A percentile compares a stretch with the other conserved stretches of the same genome.
phyloP scores from a whole-genome alignment of 2,329 filamentous ascomycete species.

The Cladosporium phlei region DNA sequence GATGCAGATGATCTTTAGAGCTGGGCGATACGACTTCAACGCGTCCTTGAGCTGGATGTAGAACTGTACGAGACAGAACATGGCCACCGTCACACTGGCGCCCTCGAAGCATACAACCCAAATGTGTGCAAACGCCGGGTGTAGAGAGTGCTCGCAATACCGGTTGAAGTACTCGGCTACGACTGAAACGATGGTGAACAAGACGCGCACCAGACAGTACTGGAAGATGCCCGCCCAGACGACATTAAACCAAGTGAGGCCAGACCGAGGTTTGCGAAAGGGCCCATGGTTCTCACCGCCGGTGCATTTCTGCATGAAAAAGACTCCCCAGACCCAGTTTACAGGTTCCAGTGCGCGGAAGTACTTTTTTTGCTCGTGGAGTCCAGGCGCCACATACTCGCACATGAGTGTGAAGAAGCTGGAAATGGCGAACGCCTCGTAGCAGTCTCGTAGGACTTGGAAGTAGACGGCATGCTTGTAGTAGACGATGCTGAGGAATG shows the following conservation, averaged over 20 bases:
- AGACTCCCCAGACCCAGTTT: conserved; percentile 71
- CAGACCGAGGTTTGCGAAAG: conserved; percentile 71
- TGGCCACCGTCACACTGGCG: conserved; percentile 70
- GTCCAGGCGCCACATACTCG: conserved; percentile 69
- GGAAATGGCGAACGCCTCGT: conserved; percentile 83
- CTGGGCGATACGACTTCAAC: conserved; percentile 64
- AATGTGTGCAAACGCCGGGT: conserved; percentile 73
- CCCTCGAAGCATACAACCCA: conserved; percentile 74
- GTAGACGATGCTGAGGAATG: conserved; percentile 67
- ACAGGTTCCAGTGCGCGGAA: conserved; percentile 65
- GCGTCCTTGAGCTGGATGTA: conserved; percentile 70
- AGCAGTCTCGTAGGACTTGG: conserved; percentile 75
- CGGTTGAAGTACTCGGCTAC: conserved; percentile 62
- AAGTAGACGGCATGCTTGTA: conserved; percentile 79
- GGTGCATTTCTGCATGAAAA: conserved; percentile 65
- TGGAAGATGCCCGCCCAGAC: conserved; percentile 80
- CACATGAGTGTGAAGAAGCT: conserved; percentile 82
- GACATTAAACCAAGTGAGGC: conserved; percentile 84
- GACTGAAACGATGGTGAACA: conserved; percentile 75
- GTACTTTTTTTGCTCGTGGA: conserved; percentile 77
- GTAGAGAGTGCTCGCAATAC: conserved; percentile 76
- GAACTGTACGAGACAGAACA: conserved; percentile 86
- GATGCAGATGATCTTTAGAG: conserved; percentile 78
- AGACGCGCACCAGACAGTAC: conserved; percentile 75
- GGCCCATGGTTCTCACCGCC: conserved; percentile 61